Conservation (phyloP, 768 basidiomycete species). For the Agrocybe pediades region DNA sequence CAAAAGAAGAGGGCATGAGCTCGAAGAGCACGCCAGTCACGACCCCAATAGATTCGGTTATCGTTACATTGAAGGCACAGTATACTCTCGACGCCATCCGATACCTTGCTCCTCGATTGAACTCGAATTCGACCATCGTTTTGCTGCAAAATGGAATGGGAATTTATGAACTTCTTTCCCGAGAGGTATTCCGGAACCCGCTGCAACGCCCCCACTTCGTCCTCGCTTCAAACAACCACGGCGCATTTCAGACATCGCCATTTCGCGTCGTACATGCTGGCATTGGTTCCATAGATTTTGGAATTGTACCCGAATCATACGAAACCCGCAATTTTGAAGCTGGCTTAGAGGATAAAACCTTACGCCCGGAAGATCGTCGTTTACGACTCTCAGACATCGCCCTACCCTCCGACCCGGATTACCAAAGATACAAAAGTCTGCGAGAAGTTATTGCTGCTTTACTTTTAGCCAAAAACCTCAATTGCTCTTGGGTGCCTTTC, state of each 20-base stretch:
- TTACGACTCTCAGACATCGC: slow-evolving; percentile 58
- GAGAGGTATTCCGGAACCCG: slow-evolving; percentile 70
- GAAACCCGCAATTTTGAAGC: slow-evolving; percentile 64
- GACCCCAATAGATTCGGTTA: slow-evolving; percentile 67
- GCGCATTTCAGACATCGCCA: slow-evolving; percentile 57
- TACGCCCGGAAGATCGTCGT: slow-evolving; percentile 36
- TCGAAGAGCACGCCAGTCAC: background rate
- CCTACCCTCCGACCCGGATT: slow-evolving; percentile 35
- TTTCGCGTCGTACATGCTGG: slow-evolving; percentile 71
- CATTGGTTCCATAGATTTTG: slow-evolving; percentile 73
- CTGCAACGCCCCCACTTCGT: slow-evolving; percentile 82
- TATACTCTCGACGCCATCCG: slow-evolving; percentile 60
- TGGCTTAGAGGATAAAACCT: slow-evolving; percentile 36
- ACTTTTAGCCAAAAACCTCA: slow-evolving; percentile 53
- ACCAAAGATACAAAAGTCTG: slow-evolving; percentile 56
- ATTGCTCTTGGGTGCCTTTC: slow-evolving; percentile 65
- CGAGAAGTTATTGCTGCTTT: slow-evolving; percentile 71
- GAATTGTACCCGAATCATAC: slow-evolving; percentile 68
- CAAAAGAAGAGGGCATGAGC: background rate
- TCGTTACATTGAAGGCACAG: slow-evolving; percentile 82
- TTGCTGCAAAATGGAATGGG: slow-evolving; percentile 97
- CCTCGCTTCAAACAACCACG: slow-evolving; percentile 81
- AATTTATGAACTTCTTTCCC: slow-evolving; percentile 76
- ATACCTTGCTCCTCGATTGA: slow-evolving; percentile 63
- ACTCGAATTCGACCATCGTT: slow-evolving; percentile 75